These are phyloP conservation scores for Monascus ruber DNA, from an alignment of 2,329 filamentous ascomycete genomes.

Conservation along the genomic window DNA sequence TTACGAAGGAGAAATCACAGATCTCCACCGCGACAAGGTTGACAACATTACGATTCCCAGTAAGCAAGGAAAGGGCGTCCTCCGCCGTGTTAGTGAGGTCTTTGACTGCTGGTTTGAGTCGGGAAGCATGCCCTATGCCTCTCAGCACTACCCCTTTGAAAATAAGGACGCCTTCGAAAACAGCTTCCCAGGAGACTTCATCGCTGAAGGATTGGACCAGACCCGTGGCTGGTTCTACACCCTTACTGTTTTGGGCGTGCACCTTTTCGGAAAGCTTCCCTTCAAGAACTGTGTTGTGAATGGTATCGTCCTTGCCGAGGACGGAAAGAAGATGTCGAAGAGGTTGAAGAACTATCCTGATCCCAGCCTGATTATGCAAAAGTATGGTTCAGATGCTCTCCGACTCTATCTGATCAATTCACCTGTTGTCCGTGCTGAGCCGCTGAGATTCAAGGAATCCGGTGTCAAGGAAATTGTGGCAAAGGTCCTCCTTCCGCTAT, in stretches of 20 bases:
- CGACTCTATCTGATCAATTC: slow-evolving; percentile 96
- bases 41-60: slow-evolving; percentile 91
- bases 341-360: slow-evolving; percentile 93
- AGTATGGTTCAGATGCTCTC: slow-evolving; percentile 84
- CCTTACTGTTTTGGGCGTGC: slow-evolving; percentile 73
- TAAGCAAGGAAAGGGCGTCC: slow-evolving; percentile 70
- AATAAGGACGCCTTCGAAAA: slow-evolving; percentile 70
- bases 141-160: slow-evolving; percentile 84
- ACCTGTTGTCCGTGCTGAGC: slow-evolving; percentile 83
- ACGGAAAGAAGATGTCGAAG: slow-evolving; percentile 99
- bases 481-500: slow-evolving; percentile 78
- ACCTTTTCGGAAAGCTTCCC: slow-evolving; percentile 71
- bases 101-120: slow-evolving; percentile 98
- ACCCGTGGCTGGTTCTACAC: slow-evolving; percentile 98
- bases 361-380: slow-evolving; percentile 67
- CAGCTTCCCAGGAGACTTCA: slow-evolving; percentile 84
- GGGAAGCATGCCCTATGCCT: slow-evolving; percentile 89
- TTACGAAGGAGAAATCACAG: slow-evolving; percentile 69
- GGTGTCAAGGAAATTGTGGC: slow-evolving; percentile 93
- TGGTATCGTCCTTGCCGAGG: slow-evolving; percentile 83
- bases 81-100: slow-evolving; percentile 73
- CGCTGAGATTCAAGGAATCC: slow-evolving; percentile 77
- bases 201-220: slow-evolving; percentile 85
- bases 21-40: slow-evolving; percentile 86
- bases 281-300: slow-evolving; percentile 98